A percentile compares a stretch with the other conserved stretches of the same genome.
Evolutionary conservation across 352 stramenopile species (phyloP).

Genomic region (Phytophthora citricola): DNA sequence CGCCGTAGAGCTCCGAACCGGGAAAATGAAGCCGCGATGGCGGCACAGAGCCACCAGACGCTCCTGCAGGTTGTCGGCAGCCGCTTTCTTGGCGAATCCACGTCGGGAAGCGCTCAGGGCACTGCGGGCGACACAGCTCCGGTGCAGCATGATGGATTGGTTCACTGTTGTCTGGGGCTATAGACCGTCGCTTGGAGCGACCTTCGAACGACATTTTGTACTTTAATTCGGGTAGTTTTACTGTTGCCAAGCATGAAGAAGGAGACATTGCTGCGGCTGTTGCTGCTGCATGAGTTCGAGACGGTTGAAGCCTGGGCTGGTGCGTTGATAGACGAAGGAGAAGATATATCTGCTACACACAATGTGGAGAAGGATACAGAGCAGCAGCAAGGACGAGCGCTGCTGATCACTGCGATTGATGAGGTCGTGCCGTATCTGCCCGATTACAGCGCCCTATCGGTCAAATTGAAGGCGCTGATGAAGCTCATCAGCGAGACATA

Average conservation of each 20-base stretch:
- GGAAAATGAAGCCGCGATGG: slow-evolving; percentile 94
- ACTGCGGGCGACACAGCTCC: slow-evolving; percentile 1
- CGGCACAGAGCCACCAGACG: slow-evolving; percentile 87
- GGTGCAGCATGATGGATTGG: slow-evolving; percentile 12
- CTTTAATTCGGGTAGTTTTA: not conserved
- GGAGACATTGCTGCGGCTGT: slow-evolving; percentile 29
- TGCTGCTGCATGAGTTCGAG: slow-evolving; percentile 36
- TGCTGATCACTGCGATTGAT: slow-evolving; percentile 33
- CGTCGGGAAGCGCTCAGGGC: slow-evolving; percentile 23
- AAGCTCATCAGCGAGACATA: slow-evolving; percentile 36
- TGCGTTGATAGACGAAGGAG: slow-evolving; percentile 4
- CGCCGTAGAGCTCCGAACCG: slow-evolving; percentile 97
- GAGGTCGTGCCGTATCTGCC: slow-evolving; percentile 51
- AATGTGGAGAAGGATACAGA: not conserved
- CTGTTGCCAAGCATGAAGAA: slow-evolving; percentile 5
- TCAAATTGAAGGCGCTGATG: slow-evolving; percentile 44
- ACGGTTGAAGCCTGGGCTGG: slow-evolving; percentile 31
- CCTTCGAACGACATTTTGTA: too few relatives aligned
- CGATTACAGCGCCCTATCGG: slow-evolving; percentile 47
- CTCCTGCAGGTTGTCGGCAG: slow-evolving; percentile 56
- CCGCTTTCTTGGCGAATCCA: slow-evolving; percentile 47
- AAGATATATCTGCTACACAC: not conserved
- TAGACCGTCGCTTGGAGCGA: not conserved
- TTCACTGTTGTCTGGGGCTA: not conserved
- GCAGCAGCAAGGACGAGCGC: not conserved